These are phyloP conservation scores for Botrytis deweyae DNA, from an alignment of 2,329 filamentous ascomycete species.

Conservation along the genomic window DNA sequence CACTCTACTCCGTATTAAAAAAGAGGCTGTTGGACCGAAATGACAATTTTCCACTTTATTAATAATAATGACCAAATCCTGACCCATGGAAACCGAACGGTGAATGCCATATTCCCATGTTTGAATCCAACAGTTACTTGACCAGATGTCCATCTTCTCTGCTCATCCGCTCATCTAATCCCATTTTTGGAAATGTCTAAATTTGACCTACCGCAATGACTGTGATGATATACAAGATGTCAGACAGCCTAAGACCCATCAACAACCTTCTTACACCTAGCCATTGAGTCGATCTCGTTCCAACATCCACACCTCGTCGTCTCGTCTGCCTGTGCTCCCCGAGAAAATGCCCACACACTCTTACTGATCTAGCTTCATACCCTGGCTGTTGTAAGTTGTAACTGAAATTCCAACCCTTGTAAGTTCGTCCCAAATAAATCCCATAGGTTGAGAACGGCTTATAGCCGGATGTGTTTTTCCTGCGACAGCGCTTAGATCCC, in stretches of 20 bases:
- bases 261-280: not conserved
- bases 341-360: not conserved
- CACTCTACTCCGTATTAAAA: not conserved
- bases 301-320: not conserved
- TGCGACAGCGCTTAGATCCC: constrained; percentile 22
- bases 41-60: constrained; percentile 10
- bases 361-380: not conserved
- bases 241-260: not conserved
- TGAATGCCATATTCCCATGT: not conserved
- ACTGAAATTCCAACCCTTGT: not conserved
- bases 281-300: constrained; percentile 3
- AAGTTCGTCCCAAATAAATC: constrained; percentile 1
- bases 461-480: constrained; percentile 37
- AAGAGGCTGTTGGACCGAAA: not conserved
- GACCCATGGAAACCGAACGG: not conserved
- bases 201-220: constrained; percentile 11
- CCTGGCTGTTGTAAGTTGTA: not conserved
- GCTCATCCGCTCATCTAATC: constrained; percentile 9
- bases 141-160: constrained; percentile 1
- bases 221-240: not conserved
- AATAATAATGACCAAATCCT: not conserved
- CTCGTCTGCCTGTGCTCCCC: not conserved
- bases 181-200: not conserved
- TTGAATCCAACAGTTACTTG: constrained; percentile 4
- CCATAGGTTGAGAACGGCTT: constrained; percentile 6